Conservation (phyloP, 129 eudicot species). For the Kitagawia praeruptora region DNA sequence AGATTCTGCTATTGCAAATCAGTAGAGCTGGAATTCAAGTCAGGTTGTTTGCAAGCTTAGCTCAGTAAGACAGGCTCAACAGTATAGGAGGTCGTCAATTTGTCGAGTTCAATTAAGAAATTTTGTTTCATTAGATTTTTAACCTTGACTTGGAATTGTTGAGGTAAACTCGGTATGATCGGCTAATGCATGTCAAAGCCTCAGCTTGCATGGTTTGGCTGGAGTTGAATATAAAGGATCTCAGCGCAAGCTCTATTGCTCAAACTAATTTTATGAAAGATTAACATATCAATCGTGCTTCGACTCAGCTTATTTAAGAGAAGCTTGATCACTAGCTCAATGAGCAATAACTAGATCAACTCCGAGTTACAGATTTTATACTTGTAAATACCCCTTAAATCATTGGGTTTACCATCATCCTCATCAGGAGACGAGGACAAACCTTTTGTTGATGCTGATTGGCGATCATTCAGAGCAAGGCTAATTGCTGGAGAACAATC, state of each 20-base stretch:
- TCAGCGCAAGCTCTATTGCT: not conserved
- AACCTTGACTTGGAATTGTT: not conserved
- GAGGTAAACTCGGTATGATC: not conserved
- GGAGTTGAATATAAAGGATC: not conserved
- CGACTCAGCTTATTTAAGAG: not conserved
- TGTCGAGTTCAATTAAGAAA: not conserved
- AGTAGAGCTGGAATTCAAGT: not conserved
- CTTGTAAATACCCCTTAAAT: not conserved
- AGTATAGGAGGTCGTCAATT: not conserved
- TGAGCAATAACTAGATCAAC: not conserved
- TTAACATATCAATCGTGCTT: not conserved
- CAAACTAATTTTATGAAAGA: not conserved
- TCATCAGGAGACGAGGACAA: slow-evolving; percentile 53
- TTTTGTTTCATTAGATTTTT: not conserved
- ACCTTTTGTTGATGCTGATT: slow-evolving; percentile 41
- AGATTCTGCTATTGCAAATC: not conserved
- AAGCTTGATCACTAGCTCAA: not conserved
- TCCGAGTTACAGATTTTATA: not conserved
- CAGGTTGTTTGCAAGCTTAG: not conserved
- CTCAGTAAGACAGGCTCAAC: not conserved
- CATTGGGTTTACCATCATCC: too few species aligned
- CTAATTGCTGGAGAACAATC: slow-evolving; percentile 60
- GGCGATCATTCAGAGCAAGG: slow-evolving; percentile 86
- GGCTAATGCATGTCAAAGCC: not conserved
- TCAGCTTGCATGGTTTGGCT: not conserved